phyloP scores from a whole-genome alignment of 2,329 filamentous ascomycete species.

The Mollisiaceae sp. region DNA sequence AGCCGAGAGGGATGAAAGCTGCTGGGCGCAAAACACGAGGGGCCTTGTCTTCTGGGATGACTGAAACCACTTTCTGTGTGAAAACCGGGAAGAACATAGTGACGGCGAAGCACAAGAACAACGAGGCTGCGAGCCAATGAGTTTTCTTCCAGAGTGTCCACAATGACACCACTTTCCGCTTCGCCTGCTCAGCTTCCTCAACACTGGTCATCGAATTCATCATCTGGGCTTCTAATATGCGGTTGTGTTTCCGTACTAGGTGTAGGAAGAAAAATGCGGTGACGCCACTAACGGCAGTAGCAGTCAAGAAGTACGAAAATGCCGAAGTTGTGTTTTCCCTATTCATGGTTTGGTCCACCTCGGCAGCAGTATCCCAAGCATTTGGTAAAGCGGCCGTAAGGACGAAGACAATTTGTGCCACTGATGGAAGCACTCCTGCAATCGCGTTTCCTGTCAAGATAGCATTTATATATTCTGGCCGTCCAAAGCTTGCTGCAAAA shows the following conservation, averaged over 20 bases:
- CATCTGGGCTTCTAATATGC: conserved; percentile 57
- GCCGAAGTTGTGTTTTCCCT: conserved; percentile 69
- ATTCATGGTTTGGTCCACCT: conserved; percentile 39
- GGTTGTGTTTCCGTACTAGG: conserved; percentile 66
- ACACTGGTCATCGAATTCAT: conserved; percentile 56
- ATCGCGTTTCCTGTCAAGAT: conserved; percentile 96
- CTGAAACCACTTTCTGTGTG: conserved; percentile 69
- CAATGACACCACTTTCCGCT: conserved; percentile 61
- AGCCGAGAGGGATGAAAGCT: conserved; percentile 87
- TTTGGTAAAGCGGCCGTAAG: conserved; percentile 63
- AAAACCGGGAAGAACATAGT: conserved; percentile 98
- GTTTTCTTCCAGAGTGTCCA: conserved; percentile 75
- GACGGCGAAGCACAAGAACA: conserved; percentile 80
- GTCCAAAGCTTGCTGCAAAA: conserved; percentile 83
- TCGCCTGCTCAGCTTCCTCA: conserved; percentile 57
- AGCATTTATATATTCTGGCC: conserved; percentile 89
- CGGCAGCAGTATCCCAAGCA: conserved; percentile 35
- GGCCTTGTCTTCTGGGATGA: conserved; percentile 48
- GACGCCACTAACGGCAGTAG: conserved; percentile 73
- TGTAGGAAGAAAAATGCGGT: conserved; percentile 77
- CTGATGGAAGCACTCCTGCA: conserved; percentile 85
- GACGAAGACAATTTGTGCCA: conserved; percentile 86
- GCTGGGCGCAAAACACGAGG: conserved; percentile 69
- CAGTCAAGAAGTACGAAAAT: conserved; percentile 90
- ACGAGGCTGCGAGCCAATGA: conserved; percentile 74